Base-by-base conservation (phyloP, 129 eudicot genomes). In the Kitagawia praeruptora region DNA sequence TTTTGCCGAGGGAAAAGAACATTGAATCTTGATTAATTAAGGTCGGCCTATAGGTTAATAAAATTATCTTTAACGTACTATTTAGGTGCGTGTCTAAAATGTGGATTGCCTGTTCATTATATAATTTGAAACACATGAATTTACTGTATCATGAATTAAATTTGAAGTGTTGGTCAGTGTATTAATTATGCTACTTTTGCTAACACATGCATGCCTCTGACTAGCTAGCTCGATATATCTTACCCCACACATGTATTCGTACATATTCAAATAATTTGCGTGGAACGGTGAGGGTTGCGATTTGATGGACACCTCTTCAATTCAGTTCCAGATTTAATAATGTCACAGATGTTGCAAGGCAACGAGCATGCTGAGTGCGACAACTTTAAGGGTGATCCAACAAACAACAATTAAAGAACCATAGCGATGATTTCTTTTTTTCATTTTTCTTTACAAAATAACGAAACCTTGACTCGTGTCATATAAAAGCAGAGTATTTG, bases 1-100 rank as follows among this genome's bases (percentile, higher is more conserved):
- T 95, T 83, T 78, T 95, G 74, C 93, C 96, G 14, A 84, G 98
- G 84, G 8, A 76, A 40, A 78, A 77, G 63, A 72, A 56, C 0
- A 46, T 25, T 6, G 42, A 15, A 27, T 28, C 2, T 61, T 61
- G 34, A 61, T n/a, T 51, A 51, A 51, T n/a, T 51, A 51, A 49
- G 56, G 56, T 4, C 5, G 56, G 21, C 19, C 21, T 49, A 15
- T 5, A 49, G 16, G 56, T 49, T 3, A 16, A 49, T 49, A 0
- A 49, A 49, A 49, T 16, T 49, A 4, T 51, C 8, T 61, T 1
- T n/a, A 61, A 61, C 34, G 67, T n/a, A 10, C 0, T 61, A 8
- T 9, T 10, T 8, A 61, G 37, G 1, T 61, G 34, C 69, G 69
- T 61, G 69, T 61, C 31, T 8, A 23, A 6, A 6, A 56, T 56